Base-by-base conservation (phyloP, 2,329 filamentous ascomycete genomes). In the Nigrospora oryzae region DNA sequence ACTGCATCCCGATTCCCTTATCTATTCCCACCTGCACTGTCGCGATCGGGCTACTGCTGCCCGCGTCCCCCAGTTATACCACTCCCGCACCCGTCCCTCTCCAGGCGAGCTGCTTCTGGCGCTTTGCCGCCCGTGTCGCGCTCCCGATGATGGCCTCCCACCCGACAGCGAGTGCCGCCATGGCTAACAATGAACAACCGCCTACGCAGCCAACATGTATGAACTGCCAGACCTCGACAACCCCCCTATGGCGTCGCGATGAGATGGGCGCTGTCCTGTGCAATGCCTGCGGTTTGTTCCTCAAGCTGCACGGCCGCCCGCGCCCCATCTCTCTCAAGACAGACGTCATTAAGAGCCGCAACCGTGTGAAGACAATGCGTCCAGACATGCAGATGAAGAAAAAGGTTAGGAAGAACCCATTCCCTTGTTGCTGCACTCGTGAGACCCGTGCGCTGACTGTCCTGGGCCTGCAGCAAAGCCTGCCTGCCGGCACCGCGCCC, bases 281-380 rank as follows among this genome's bases (percentile, higher is more conserved):
- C 81, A 98, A 98, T 70, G 93, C 93, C 59, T 98, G 93, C 68
- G 93, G 93, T 48, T 78, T 98, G 46, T 98, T 97, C 67, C 78
- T 97, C 59, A 98, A 98, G 76, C 77, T 98, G 55, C 93, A 98
- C 64, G 90, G 90, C 52, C 86, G 90, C 23, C 82, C 93, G 49
- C 84, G 93, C 46, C 93, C 93, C 55, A 96, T 95, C 64, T 95
- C 88, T 56, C 78, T 98, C 57, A 98, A 98, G 76, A 97, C 93
- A 40, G 93, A 98, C 73, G 91, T 97, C 55, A 98, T 98, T 72
- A 98, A 98, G 75, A 96, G 90, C 72, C 89, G 93, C 59, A 98
- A 98, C 69, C 83, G 93, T 53, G 91, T 97, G 56, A 97, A 97
- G 75, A 93, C 89, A 28, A 79, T 81, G 65, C 78, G 79, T 44